Percentiles rank a stretch among this genome's conserved stretches.
Conservation (phyloP, 176 grass and related monocot genomes). For the Oropetium thomaeum region DNA sequence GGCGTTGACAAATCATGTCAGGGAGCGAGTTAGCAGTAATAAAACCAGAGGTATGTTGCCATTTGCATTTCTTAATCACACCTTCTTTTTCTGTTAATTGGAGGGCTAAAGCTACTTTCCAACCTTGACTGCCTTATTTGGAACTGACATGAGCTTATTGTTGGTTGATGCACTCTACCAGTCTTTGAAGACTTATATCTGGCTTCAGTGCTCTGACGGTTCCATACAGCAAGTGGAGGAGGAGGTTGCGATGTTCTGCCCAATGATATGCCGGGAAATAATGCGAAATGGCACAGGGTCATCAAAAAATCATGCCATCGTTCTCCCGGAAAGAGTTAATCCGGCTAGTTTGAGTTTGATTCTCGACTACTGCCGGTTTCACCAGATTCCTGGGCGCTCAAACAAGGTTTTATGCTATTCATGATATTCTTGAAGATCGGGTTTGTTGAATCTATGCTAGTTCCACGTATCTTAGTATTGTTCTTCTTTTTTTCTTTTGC, state of each 20-base stretch:
- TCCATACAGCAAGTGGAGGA: slow-evolving; percentile 99
- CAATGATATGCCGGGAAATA: slow-evolving; percentile 93
- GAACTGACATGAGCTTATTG: not conserved
- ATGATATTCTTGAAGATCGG: not conserved
- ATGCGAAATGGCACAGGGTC: slow-evolving; percentile 84
- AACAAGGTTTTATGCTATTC: slow-evolving; percentile 63
- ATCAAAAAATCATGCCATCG: slow-evolving; percentile 97
- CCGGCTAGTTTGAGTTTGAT: slow-evolving; percentile 92
- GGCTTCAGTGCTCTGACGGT: slow-evolving; percentile 98
- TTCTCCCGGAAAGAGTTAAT: slow-evolving; percentile 86
- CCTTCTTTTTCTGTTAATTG: not conserved
- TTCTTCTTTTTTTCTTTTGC: slow-evolving; percentile 30
- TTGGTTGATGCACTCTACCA: slow-evolving; percentile 27
- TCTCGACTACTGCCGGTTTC: slow-evolving; percentile 97
- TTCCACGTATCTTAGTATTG: slow-evolving; percentile 22
- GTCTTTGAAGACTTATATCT: slow-evolving; percentile 94
- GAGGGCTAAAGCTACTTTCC: not conserved
- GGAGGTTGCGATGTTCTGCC: slow-evolving; percentile 98
- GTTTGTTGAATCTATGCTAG: slow-evolving; percentile 3
- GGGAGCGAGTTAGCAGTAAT: slow-evolving; percentile 80
- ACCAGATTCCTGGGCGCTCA: slow-evolving; percentile 93
- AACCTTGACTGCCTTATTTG: not conserved
- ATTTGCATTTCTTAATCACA: not conserved
- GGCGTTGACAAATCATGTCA: slow-evolving; percentile 45
- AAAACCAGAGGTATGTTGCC: slow-evolving; percentile 69